phyloP scores from a whole-genome alignment of 352 stramenopile species.

The Phytophthora agathidicida region DNA sequence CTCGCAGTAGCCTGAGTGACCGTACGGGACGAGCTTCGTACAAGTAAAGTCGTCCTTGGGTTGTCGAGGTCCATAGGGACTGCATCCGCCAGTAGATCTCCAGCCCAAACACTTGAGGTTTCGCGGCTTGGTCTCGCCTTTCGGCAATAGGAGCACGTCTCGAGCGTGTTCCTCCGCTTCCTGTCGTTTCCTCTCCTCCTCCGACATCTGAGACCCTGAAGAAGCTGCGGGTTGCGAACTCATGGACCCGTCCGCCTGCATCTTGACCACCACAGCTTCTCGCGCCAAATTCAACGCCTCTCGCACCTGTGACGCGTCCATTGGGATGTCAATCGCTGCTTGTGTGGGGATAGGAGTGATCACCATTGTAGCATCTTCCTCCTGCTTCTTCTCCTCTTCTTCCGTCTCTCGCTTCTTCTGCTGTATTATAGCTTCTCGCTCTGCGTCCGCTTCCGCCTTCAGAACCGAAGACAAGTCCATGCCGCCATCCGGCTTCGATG shows the following conservation, averaged over 20 bases:
- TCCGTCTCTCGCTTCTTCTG: neutral
- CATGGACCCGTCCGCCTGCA: slow-evolving; percentile 12
- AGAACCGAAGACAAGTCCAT: slow-evolving; percentile 21
- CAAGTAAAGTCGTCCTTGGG: slow-evolving; percentile 28
- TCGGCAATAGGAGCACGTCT: slow-evolving; percentile 37
- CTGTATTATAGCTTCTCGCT: slow-evolving; percentile 11
- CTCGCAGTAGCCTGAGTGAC: slow-evolving; percentile 53
- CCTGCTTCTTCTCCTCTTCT: neutral
- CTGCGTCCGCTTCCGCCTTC: slow-evolving; percentile 13
- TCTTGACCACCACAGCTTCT: slow-evolving; percentile 24
- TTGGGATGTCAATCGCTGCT: slow-evolving; percentile 17
- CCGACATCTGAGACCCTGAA: slow-evolving; percentile 7
- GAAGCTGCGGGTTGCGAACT: neutral
- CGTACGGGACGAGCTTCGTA: slow-evolving; percentile 19
- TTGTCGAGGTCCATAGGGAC: slow-evolving; percentile 29
- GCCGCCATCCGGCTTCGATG: neutral
- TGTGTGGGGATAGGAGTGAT: slow-evolving; percentile 22
- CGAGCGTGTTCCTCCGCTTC: slow-evolving; percentile 41
- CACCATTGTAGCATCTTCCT: neutral
- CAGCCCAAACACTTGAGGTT: slow-evolving; percentile 36
- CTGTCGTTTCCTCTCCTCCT: slow-evolving; percentile 12
- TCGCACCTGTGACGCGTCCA: slow-evolving; percentile 23
- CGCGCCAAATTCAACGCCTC: slow-evolving; percentile 17
- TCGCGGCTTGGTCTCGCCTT: slow-evolving; percentile 23
- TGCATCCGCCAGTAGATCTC: slow-evolving; percentile 31